A percentile compares a stretch with the other conserved stretches of the same genome.
Evolutionary conservation across 495 filamentous ascomycete genomes (phyloP).

Genomic region (Aspergillus taichungensis): DNA sequence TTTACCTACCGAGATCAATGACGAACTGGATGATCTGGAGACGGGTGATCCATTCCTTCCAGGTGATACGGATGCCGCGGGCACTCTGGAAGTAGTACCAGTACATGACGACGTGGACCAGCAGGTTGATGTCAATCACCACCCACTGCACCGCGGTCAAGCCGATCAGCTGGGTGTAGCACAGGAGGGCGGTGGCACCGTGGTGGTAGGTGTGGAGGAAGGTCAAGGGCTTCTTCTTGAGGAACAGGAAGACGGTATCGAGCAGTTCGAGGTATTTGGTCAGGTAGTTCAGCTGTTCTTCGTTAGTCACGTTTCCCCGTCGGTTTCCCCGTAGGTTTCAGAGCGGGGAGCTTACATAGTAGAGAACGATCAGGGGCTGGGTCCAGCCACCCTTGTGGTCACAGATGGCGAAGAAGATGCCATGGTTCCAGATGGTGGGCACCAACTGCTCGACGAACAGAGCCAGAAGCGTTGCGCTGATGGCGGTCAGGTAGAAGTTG

Average conservation of each 20-base stretch:
- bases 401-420: conserved; percentile 59
- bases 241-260: conserved; percentile 61
- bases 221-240: conserved; percentile 71
- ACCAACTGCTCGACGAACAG: conserved; percentile 59
- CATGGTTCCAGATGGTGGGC: conserved; percentile 48
- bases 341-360: conserved; percentile 47
- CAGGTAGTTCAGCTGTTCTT: conserved; percentile 56
- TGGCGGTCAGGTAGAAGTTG: conserved; percentile 55
- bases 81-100: conserved; percentile 58
- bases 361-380: conserved; percentile 52
- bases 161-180: conserved; percentile 64
- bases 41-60: conserved; percentile 52
- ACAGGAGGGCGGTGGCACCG: conserved; percentile 61
- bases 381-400: conserved; percentile 60
- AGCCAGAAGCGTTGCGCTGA: conserved; percentile 52
- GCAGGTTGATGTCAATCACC: conserved; percentile 56
- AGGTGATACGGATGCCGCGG: conserved; percentile 50
- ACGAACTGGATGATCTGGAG: conserved; percentile 52
- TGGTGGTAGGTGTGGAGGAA: conserved; percentile 73
- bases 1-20: conserved; percentile 44
- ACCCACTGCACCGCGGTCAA: conserved; percentile 62
- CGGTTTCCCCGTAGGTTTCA: not conserved
- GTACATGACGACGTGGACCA: conserved; percentile 65
- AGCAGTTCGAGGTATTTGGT: conserved; percentile 65
- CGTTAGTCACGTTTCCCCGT: not conserved